Evolutionary conservation across 2,329 filamentous ascomycete species (phyloP).

Genomic region (Apiospora hydei): DNA sequence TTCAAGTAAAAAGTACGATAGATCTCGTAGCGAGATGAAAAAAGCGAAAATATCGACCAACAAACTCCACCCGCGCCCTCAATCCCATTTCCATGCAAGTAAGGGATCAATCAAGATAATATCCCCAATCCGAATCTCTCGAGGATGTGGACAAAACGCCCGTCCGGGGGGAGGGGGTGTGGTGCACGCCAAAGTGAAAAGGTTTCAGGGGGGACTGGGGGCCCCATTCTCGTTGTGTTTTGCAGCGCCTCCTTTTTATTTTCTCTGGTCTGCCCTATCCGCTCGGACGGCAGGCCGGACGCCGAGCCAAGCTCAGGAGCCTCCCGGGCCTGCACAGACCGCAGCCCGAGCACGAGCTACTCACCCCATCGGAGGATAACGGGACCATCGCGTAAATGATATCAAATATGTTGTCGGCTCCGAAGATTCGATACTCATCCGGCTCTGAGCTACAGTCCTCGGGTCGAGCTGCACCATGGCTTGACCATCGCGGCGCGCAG

Average conservation of each 20-base stretch:
- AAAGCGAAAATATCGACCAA: not conserved
- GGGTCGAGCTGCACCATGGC: no score
- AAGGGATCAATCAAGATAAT: not conserved
- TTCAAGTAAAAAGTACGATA: not conserved
- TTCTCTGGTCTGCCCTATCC: not conserved
- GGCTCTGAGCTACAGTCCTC: no score
- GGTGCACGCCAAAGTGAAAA: not conserved
- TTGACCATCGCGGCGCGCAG: not conserved
- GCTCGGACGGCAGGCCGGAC: not conserved
- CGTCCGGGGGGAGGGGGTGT: not conserved
- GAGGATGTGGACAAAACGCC: not conserved
- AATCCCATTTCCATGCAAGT: not conserved
- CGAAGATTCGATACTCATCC: no score
- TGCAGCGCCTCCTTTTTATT: no score
- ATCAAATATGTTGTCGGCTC: no score
- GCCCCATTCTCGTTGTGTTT: not conserved
- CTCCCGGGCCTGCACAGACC: not conserved
- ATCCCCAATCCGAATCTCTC: not conserved
- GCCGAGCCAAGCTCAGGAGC: not conserved
- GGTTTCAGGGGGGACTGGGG: no score
- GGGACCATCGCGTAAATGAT: no score
- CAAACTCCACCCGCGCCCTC: not conserved
- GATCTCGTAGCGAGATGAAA: not conserved
- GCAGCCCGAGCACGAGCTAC: no score
- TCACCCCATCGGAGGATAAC: no score